Conservation (phyloP, 805 yeast species). For the Torulaspora gathmanii region DNA sequence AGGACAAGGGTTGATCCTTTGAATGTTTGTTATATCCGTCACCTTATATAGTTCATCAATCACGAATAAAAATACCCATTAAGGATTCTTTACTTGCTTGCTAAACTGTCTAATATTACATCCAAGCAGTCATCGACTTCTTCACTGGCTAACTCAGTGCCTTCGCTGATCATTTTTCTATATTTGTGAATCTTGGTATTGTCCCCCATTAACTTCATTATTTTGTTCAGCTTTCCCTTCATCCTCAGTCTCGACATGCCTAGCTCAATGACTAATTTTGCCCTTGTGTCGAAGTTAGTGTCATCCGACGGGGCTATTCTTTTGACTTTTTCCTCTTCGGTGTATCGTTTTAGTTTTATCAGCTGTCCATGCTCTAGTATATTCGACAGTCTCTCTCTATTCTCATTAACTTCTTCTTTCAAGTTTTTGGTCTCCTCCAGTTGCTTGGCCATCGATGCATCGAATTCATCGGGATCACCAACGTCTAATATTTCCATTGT, state of each 20-base stretch:
- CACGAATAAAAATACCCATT: not conserved
- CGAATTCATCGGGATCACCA: constrained; percentile 72
- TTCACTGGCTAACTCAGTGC: constrained; percentile 61
- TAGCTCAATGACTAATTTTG: constrained; percentile 31
- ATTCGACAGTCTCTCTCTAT: constrained; percentile 25
- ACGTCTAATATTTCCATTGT: constrained; percentile 46
- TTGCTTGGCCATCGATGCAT: constrained; percentile 49
- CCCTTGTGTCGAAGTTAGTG: constrained; percentile 19
- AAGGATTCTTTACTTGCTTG: constrained; percentile 4
- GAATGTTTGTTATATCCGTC: constrained; percentile 7
- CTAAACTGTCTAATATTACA: constrained; percentile 43
- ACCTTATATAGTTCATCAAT: constrained; percentile 7
- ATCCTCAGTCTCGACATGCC: constrained; percentile 43
- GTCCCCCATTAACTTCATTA: constrained; percentile 35
- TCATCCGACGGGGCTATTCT: constrained; percentile 4
- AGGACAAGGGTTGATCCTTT: constrained; percentile 13
- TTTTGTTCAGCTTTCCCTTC: constrained; percentile 34
- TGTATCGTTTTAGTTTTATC: constrained; percentile 8
- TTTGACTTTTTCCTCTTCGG: constrained; percentile 1
- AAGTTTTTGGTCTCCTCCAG: constrained; percentile 15
- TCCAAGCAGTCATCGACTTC: constrained; percentile 66
- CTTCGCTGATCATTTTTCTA: constrained; percentile 59
- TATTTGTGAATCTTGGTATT: constrained; percentile 60
- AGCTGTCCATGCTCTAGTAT: constrained; percentile 33
- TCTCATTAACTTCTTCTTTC: constrained; percentile 11